A percentile compares a stretch with the other conserved stretches of the same genome.
Conservation (phyloP, 805 yeast species). For the Yarrowia sp. region DNA sequence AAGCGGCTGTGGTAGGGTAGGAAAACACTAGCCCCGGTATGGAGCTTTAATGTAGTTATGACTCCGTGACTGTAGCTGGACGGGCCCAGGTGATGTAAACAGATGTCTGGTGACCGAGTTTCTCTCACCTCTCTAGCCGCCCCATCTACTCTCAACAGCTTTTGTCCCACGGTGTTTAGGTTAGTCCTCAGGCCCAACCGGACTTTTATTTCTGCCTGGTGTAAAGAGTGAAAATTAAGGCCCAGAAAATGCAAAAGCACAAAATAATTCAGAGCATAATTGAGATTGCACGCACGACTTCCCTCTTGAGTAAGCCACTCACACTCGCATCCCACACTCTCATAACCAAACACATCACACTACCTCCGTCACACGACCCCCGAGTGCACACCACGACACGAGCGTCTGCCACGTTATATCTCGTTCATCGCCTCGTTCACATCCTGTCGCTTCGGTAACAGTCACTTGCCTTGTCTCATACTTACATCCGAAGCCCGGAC, state of each 20-base stretch:
- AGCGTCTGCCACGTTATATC: neutral
- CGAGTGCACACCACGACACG: neutral
- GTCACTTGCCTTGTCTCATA: no score
- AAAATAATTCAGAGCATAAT: constrained; percentile 24
- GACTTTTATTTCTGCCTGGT: neutral
- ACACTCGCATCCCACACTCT: neutral
- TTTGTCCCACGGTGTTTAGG: neutral
- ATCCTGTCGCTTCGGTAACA: no score
- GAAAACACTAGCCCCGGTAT: neutral
- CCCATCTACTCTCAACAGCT: neutral
- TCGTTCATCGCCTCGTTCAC: neutral
- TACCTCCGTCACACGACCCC: constrained; percentile 3
- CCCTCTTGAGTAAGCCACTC: constrained; percentile 23
- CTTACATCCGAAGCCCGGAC: neutral
- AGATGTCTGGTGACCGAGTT: no score
- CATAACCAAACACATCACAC: neutral
- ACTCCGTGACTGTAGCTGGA: neutral
- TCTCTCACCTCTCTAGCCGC: neutral
- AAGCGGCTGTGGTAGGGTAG: neutral
- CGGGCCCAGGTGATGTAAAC: neutral
- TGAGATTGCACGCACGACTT: constrained; percentile 22
- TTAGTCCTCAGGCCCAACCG: constrained; percentile 13
- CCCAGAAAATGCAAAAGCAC: constrained; percentile 19
- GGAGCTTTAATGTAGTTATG: neutral
- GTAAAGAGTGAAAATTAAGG: neutral